phyloP scores from a whole-genome alignment of 73 alveolate genomes.

The Stentor roeselii region DNA sequence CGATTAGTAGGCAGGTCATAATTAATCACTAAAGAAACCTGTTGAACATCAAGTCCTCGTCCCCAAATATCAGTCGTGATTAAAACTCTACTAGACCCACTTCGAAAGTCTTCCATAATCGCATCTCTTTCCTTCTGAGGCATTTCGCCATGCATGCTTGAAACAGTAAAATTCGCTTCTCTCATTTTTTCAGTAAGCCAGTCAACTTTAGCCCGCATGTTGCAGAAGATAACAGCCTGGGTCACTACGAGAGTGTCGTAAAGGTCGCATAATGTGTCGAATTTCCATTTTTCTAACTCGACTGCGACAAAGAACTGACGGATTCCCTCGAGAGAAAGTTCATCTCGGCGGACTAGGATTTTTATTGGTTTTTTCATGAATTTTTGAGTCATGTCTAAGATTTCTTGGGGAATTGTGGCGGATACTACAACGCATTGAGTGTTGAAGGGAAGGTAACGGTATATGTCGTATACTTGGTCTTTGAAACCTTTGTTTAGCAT shows the following conservation, averaged over 20 bases:
- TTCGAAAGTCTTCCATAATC: slow-evolving; percentile 83
- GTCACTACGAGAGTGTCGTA: slow-evolving; percentile 94
- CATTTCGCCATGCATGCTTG: slow-evolving; percentile 95
- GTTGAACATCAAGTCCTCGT: slow-evolving; percentile 98
- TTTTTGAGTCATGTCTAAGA: slow-evolving; percentile 86
- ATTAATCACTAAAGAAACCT: slow-evolving; percentile 93
- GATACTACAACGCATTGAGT: slow-evolving; percentile 95
- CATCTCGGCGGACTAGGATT: slow-evolving; percentile 97
- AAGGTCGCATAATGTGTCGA: slow-evolving; percentile 94
- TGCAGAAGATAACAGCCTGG: slow-evolving; percentile 94
- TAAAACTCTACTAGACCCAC: slow-evolving; percentile 71
- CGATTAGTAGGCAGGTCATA: slow-evolving; percentile 93
- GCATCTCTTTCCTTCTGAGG: slow-evolving; percentile 94
- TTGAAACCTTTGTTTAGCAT: slow-evolving; percentile 95
- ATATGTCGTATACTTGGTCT: slow-evolving; percentile 96
- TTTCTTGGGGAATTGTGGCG: slow-evolving; percentile 97
- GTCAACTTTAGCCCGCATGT: slow-evolving; percentile 87
- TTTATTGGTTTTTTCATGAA: slow-evolving; percentile 96
- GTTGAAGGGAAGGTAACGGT: slow-evolving; percentile 90
- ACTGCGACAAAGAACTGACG: slow-evolving; percentile 87
- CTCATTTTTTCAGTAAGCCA: slow-evolving; percentile 97
- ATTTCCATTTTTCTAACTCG: slow-evolving; percentile 88
- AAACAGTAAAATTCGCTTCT: slow-evolving; percentile 88
- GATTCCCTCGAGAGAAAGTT: slow-evolving; percentile 97
- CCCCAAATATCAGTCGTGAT: slow-evolving; percentile 97